Evolutionary conservation across 2,329 filamentous ascomycete species (phyloP).

Genomic region (Cytospora leucostoma): DNA sequence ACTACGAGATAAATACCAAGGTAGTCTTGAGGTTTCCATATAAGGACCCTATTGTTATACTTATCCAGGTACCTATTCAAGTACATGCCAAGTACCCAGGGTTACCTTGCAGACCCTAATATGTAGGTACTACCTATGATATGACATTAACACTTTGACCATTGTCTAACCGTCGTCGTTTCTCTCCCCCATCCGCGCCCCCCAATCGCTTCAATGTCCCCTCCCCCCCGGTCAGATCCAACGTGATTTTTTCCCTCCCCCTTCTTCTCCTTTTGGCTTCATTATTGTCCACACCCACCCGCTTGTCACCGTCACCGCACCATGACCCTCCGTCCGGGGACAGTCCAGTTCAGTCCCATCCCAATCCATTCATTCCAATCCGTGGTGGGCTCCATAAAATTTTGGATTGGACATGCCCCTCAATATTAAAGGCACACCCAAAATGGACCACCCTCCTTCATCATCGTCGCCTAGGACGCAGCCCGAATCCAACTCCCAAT

Average conservation of each 20-base stretch:
- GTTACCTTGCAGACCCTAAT: background rate
- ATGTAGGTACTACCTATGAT: too few species aligned
- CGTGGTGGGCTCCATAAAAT: slow-evolving; percentile 22
- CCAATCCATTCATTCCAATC: slow-evolving; percentile 23
- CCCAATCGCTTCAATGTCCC: slow-evolving; percentile 1
- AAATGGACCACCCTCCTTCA: slow-evolving; percentile 21
- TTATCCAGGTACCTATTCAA: background rate
- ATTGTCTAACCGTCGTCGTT: background rate
- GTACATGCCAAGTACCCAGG: background rate
- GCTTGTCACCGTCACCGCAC: slow-evolving; percentile 8
- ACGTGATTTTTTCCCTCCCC: slow-evolving; percentile 20
- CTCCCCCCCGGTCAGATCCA: slow-evolving; percentile 10
- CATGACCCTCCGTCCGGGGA: background rate
- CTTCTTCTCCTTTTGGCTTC: slow-evolving; percentile 18
- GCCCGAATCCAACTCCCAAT: slow-evolving; percentile 52
- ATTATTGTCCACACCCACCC: slow-evolving; percentile 16
- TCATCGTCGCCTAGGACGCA: slow-evolving; percentile 69
- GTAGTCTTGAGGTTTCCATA: too few species aligned
- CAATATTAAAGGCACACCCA: slow-evolving; percentile 24
- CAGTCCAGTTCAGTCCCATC: slow-evolving; percentile 5
- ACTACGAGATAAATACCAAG: too few species aligned
- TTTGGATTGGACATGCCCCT: slow-evolving; percentile 22
- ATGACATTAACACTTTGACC: too few species aligned
- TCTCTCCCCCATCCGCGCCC: slow-evolving; percentile 10
- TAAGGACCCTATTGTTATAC: background rate